Conservation (phyloP, 371 early-diverging fungal species). For the Dichotomocladium elegans region DNA sequence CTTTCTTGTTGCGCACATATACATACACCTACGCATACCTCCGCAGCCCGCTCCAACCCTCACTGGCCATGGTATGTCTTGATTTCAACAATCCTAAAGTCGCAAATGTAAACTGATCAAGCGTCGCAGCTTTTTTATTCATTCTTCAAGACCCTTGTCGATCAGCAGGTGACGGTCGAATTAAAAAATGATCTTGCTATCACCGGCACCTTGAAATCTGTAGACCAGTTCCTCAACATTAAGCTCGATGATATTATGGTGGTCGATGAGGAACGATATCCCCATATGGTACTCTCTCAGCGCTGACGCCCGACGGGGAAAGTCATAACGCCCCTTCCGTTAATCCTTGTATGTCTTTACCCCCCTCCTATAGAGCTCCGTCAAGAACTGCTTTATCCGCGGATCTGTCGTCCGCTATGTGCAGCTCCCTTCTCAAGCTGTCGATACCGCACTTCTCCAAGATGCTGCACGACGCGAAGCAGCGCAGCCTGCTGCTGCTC, state of each 20-base stretch:
- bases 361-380: constrained; percentile 63
- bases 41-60: too few relatives aligned
- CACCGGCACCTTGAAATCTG: constrained; percentile 89
- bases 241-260: constrained; percentile 92
- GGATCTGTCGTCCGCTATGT: constrained; percentile 99
- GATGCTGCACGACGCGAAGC: constrained; percentile 94
- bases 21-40: too few relatives aligned
- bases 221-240: constrained; percentile 98
- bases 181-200: constrained; percentile 97
- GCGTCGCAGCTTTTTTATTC: constrained; percentile 98
- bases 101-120: too few relatives aligned
- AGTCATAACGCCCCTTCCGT: not conserved
- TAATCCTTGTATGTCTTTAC: not conserved
- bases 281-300: constrained; percentile 83
- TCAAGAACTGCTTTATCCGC: constrained; percentile 97
- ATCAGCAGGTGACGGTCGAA: constrained; percentile 94
- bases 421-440: constrained; percentile 81
- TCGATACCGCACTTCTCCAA: constrained; percentile 93
- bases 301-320: not conserved
- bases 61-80: too few relatives aligned
- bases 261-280: constrained; percentile 85
- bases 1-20: too few relatives aligned
- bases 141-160: constrained; percentile 98
- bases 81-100: too few relatives aligned
- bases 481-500: constrained; percentile 56